phyloP scores from a whole-genome alignment of 2,329 filamentous ascomycete species.

The Colletotrichum tropicicola region DNA sequence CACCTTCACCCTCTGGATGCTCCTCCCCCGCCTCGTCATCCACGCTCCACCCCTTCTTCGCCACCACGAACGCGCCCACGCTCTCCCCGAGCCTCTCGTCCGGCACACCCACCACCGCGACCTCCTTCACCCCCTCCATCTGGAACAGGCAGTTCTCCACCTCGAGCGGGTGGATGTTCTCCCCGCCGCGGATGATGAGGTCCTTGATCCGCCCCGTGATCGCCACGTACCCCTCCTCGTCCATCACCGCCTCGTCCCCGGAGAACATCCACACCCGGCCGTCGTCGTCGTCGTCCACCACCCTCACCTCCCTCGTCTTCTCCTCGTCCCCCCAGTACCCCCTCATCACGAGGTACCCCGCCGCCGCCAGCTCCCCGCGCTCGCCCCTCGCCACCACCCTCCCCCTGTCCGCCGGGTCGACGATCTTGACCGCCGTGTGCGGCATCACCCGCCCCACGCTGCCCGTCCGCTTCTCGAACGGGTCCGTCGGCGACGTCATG shows the following conservation, averaged over 20 bases:
- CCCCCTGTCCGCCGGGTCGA: constrained; percentile 70
- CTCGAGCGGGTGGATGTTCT: constrained; percentile 95
- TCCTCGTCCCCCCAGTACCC: constrained; percentile 84
- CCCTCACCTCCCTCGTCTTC: constrained; percentile 73
- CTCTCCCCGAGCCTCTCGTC: constrained; percentile 87
- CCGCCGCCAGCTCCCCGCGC: constrained; percentile 82
- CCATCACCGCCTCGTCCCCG: constrained; percentile 91
- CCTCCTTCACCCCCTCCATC: constrained; percentile 76
- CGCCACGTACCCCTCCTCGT: constrained; percentile 81
- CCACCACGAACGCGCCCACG: constrained; percentile 83
- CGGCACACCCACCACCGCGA: constrained; percentile 83
- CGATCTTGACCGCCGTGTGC: constrained; percentile 81
- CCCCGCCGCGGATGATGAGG: constrained; percentile 91
- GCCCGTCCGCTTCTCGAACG: constrained; percentile 75
- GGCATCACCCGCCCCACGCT: constrained; percentile 85
- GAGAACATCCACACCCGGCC: constrained; percentile 85
- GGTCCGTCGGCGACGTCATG: constrained; percentile 85
- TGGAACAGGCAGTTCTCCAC: constrained; percentile 88
- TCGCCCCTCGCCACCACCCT: constrained; percentile 69
- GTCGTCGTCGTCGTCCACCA: constrained; percentile 50
- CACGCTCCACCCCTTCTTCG: constrained; percentile 30
- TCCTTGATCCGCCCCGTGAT: constrained; percentile 96
- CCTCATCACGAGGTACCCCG: constrained; percentile 90
- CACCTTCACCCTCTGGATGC: no score
- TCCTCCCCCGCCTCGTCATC: constrained; percentile 37